These are phyloP conservation scores for Calendula officinalis DNA, from an alignment of 129 eudicot species.

Conservation along the genomic window DNA sequence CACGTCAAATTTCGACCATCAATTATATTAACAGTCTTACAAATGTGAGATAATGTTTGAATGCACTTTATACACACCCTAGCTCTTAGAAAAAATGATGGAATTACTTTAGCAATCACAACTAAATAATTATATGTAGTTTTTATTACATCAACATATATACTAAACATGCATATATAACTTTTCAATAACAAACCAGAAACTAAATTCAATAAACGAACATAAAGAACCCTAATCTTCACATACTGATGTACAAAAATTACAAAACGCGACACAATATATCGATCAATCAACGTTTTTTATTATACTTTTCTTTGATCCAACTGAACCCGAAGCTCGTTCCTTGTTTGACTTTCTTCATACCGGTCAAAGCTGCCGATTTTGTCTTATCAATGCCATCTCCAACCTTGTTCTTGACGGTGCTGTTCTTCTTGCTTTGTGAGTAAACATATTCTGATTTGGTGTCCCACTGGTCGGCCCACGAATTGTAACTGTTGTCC, in stretches of 20 bases:
- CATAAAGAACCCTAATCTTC: slow-evolving; percentile 1
- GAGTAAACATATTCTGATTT: slow-evolving; percentile 33
- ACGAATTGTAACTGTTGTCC: slow-evolving; percentile 37
- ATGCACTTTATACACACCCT: no score
- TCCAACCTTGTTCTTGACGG: slow-evolving; percentile 22
- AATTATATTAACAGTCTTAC: no score
- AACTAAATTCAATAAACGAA: neutral
- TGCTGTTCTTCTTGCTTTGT: slow-evolving; percentile 18
- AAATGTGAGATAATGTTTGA: no score
- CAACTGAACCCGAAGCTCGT: slow-evolving; percentile 29
- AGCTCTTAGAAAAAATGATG: no score
- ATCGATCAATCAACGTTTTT: slow-evolving; percentile 18
- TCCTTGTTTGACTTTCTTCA: slow-evolving; percentile 43
- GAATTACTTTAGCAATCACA: no score
- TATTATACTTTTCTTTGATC: slow-evolving; percentile 39
- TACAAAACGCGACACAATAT: neutral
- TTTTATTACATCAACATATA: no score
- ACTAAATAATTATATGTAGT: no score
- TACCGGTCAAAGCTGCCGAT: slow-evolving; percentile 26
- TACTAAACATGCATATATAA: no score
- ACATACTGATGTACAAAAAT: slow-evolving; percentile 5
- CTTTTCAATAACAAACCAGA: no score
- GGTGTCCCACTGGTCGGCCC: slow-evolving; percentile 49
- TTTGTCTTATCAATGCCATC: slow-evolving; percentile 34
- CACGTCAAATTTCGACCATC: no score